Conservation (phyloP, 805 yeast genomes). For the Geotrichum ghanense region DNA sequence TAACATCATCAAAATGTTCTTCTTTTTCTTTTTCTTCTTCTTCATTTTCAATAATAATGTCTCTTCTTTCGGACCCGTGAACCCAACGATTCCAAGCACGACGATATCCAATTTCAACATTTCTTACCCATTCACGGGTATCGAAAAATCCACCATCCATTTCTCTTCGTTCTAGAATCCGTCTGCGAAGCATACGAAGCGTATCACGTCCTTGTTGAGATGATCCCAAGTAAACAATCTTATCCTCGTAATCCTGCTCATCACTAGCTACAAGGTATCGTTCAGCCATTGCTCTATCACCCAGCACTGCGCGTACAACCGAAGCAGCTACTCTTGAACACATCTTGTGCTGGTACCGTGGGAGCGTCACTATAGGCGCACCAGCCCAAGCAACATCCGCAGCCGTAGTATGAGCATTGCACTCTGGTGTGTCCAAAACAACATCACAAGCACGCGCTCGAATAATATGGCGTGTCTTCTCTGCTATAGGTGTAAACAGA, state of each 20-base stretch:
- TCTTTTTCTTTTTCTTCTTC: too few species aligned
- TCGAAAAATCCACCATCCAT: constrained; percentile 15
- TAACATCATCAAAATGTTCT: too few species aligned
- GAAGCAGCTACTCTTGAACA: constrained; percentile 25
- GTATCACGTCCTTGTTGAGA: constrained; percentile 8
- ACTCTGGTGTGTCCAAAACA: constrained; percentile 26
- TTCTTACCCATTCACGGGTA: constrained; percentile 19
- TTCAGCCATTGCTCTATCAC: constrained; percentile 6
- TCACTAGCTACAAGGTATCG: constrained; percentile 14
- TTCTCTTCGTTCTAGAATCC: constrained; percentile 16
- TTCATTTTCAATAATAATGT: not conserved
- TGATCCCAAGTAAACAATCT: constrained; percentile 16
- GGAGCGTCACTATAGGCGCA: constrained; percentile 23
- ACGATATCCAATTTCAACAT: constrained; percentile 18
- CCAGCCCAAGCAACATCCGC: constrained; percentile 26
- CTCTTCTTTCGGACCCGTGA: constrained; percentile 5
- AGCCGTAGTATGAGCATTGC: constrained; percentile 28
- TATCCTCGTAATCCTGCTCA: constrained; percentile 19
- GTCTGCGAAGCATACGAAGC: constrained; percentile 13
- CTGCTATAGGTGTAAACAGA: constrained; percentile 25
- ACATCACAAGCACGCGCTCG: constrained; percentile 24
- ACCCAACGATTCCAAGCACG: constrained; percentile 24
- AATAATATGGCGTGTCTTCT: constrained; percentile 21
- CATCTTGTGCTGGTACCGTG: constrained; percentile 21
- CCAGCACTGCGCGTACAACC: constrained; percentile 16